Conservation (phyloP, 129 eudicot genomes). For the Helianthus annuus region HanXRQr2.0-SUNRISE NC_035438.2:88988369-88988868, state of each 20-base stretch:
- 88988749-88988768: constrained; percentile 26
- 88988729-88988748: constrained; percentile 31
- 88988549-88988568: not conserved
- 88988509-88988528: not conserved
- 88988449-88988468: constrained; percentile 19
- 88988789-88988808: constrained; percentile 47
- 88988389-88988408: constrained; percentile 60
- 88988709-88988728: constrained; percentile 24
- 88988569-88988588: not conserved
- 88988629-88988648: constrained; percentile 1
- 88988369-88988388: constrained; percentile 46
- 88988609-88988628: not conserved
- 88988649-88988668: constrained; percentile 2
- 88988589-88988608: constrained; percentile 3
- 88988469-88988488: constrained; percentile 47
- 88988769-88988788: constrained; percentile 46
- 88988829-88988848: constrained; percentile 32
- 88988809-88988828: constrained; percentile 30
- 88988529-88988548: not conserved
- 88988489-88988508: constrained; percentile 71
- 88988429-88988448: constrained; percentile 24
- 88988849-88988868: constrained; percentile 42
- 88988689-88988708: constrained; percentile 23
- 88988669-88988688: constrained; percentile 34
- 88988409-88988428: constrained; percentile 55